Evolutionary conservation across 768 basidiomycete species (phyloP).

Genomic region (Suillus tomentosus): DNA sequence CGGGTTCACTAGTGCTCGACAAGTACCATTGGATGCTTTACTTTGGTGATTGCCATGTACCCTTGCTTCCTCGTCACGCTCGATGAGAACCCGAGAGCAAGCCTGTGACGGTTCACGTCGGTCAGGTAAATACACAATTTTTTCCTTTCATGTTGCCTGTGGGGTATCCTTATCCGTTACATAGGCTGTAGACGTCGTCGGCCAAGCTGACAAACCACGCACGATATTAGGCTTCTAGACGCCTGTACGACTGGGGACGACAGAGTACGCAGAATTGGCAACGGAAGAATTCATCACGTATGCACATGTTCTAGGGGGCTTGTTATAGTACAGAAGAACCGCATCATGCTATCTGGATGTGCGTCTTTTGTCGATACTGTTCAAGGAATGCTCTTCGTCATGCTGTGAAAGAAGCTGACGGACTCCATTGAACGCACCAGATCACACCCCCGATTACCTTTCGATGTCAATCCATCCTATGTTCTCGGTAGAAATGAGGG

Average conservation of each 20-base stretch:
- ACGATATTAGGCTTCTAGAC: slow-evolving; percentile 99
- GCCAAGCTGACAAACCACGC: slow-evolving; percentile 95
- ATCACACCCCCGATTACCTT: too few relatives aligned
- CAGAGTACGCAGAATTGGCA: slow-evolving; percentile 92
- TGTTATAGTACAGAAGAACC: slow-evolving; percentile 90
- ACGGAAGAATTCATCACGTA: slow-evolving; percentile 97
- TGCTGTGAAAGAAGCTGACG: too few relatives aligned
- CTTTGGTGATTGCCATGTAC: slow-evolving; percentile 96
- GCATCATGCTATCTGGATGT: too few relatives aligned
- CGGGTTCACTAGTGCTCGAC: slow-evolving; percentile 89
- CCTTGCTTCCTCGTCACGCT: slow-evolving; percentile 98
- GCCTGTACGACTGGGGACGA: slow-evolving; percentile 92
- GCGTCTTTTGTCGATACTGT: too few relatives aligned
- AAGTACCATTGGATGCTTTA: slow-evolving; percentile 99
- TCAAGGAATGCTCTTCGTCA: too few relatives aligned
- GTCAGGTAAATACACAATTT: slow-evolving; percentile 56
- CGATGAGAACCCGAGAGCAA: slow-evolving; percentile 84
- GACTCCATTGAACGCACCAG: too few relatives aligned
- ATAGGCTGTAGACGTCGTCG: slow-evolving; percentile 95
- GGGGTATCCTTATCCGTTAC: slow-evolving; percentile 11
- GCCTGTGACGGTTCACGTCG: slow-evolving; percentile 93
- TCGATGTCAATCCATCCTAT: too few relatives aligned
- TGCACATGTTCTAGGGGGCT: slow-evolving; percentile 90
- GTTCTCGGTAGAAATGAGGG: too few relatives aligned
- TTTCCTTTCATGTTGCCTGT: neutral